phyloP scores from a whole-genome alignment of 768 basidiomycete species.

The Kwoniella shandongensis region DNA sequence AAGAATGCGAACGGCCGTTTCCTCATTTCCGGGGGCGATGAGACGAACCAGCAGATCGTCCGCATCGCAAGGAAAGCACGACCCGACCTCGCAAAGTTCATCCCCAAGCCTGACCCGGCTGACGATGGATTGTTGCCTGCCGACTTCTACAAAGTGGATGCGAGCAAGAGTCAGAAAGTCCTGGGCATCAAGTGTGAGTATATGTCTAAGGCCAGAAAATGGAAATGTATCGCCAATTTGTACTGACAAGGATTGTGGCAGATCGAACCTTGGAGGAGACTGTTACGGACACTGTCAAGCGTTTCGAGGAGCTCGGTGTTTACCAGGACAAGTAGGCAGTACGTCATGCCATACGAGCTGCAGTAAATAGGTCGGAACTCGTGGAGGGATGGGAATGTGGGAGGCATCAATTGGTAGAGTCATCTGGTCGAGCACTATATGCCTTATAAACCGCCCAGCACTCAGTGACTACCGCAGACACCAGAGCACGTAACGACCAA shows the following conservation, averaged over 20 bases:
- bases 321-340: constrained; percentile 8
- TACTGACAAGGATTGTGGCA: not conserved
- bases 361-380: too few relatives aligned
- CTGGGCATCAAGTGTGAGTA: constrained; percentile 18
- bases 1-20: constrained; percentile 15
- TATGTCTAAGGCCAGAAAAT: not conserved
- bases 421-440: too few relatives aligned
- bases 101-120: constrained; percentile 2
- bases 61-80: constrained; percentile 11
- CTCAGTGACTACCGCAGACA: too few relatives aligned
- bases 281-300: constrained; percentile 8
- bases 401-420: too few relatives aligned
- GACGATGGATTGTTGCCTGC: too few relatives aligned
- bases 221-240: not conserved
- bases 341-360: too few relatives aligned
- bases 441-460: too few relatives aligned
- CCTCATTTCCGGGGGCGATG: constrained; percentile 1
- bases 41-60: constrained; percentile 1
- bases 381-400: too few relatives aligned
- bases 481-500: too few relatives aligned
- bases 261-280: constrained; percentile 17
- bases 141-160: too few relatives aligned
- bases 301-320: constrained; percentile 14
- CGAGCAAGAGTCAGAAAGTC: constrained; percentile 13
- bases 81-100: constrained; percentile 17